phyloP scores from a whole-genome alignment of 768 basidiomycete genomes.

The Pleurotus pulmonarius region DNA sequence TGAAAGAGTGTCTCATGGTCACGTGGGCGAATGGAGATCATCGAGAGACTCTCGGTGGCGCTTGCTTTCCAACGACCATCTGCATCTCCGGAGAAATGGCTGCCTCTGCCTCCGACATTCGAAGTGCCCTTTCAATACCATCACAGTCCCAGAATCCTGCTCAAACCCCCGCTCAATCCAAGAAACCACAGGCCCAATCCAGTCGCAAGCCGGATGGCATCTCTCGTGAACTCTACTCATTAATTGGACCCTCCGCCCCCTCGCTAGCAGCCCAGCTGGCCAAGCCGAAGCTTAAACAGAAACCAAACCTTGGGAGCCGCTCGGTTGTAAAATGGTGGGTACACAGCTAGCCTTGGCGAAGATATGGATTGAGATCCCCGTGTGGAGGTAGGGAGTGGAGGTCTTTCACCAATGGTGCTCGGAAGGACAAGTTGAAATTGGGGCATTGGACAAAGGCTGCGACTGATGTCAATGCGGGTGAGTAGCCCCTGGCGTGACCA shows the following conservation, averaged over 20 bases:
- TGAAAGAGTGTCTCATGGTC: background rate
- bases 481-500: conserved; percentile 12
- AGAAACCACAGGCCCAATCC: conserved; percentile 36
- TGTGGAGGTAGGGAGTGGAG: conserved; percentile 64
- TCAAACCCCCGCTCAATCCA: conserved; percentile 42
- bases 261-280: conserved; percentile 75
- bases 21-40: conserved; percentile 12
- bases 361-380: background rate
- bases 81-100: conserved; percentile 39
- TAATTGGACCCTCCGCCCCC: conserved; percentile 93
- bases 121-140: conserved; percentile 75
- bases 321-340: conserved; percentile 69
- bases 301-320: conserved; percentile 67
- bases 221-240: conserved; percentile 85
- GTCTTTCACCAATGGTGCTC: conserved; percentile 68
- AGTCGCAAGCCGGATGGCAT: conserved; percentile 84
- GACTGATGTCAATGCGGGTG: conserved; percentile 53
- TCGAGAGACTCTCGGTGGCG: background rate
- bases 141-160: conserved; percentile 28
- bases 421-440: conserved; percentile 65
- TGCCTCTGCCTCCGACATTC: conserved; percentile 74
- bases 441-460: conserved; percentile 79
- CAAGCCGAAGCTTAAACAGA: conserved; percentile 84
- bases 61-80: conserved; percentile 26
- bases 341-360: background rate